Percentiles rank a stretch among this genome's conserved stretches.
Conservation (phyloP, 75 land plant species). For the Adiantum capillusveneris region DNA sequence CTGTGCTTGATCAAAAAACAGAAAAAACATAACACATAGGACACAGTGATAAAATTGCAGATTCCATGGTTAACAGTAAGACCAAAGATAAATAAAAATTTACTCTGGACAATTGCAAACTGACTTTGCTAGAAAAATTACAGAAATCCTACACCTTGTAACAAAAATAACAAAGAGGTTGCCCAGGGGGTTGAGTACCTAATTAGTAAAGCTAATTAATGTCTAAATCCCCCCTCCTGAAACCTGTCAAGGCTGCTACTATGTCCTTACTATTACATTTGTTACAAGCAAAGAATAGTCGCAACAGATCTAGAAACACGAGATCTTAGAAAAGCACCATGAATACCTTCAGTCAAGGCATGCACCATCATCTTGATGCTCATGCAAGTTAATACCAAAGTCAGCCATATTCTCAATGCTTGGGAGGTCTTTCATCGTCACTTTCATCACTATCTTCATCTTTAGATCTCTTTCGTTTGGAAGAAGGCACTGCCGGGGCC, state of each 20-base stretch:
- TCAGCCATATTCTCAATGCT: slow-evolving; percentile 12
- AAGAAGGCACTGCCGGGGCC: slow-evolving; percentile 6
- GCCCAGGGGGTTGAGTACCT: not conserved
- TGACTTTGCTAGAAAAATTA: no score
- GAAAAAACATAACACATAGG: no score
- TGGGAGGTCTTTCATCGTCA: slow-evolving; percentile 19
- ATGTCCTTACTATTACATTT: not conserved
- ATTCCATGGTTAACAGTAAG: no score
- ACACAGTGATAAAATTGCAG: no score
- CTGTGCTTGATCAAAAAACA: no score
- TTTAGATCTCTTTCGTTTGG: slow-evolving; percentile 13
- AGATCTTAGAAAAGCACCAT: not conserved
- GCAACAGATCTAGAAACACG: not conserved
- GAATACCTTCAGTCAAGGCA: no score
- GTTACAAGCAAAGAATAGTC: slow-evolving; percentile 6
- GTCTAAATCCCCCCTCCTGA: not conserved
- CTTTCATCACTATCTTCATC: slow-evolving; percentile 11
- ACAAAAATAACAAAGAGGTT: not conserved
- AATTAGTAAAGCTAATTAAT: not conserved
- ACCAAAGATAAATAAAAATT: no score
- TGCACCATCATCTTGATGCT: no score
- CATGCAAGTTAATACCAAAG: no score
- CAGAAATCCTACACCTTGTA: not conserved
- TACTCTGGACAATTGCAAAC: no score
- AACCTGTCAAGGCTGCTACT: not conserved